Conservation (phyloP, 1,139 yeast genomes). For the Scheffersomyces segobiensis region DNA sequence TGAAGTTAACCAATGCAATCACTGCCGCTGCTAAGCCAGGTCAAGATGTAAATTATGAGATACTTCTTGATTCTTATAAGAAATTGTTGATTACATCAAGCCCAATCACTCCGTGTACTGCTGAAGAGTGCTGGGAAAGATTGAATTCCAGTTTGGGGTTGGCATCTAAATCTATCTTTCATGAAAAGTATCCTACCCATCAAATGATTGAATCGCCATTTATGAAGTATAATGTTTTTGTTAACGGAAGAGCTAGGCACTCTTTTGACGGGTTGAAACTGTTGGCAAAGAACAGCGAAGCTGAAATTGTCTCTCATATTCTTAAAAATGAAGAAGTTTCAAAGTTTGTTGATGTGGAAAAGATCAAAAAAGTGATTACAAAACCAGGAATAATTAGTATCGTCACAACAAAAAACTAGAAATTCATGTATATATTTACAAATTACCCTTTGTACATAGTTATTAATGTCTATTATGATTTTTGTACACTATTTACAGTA, state of each 20-base stretch:
- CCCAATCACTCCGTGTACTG: slow-evolving; percentile 77
- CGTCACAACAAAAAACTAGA: slow-evolving; percentile 12
- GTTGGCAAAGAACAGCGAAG: slow-evolving; percentile 29
- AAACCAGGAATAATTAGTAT: slow-evolving; percentile 32
- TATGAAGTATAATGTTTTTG: slow-evolving; percentile 52
- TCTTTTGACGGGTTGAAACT: slow-evolving; percentile 38
- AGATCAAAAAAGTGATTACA: slow-evolving; percentile 21
- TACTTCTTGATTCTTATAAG: slow-evolving; percentile 43
- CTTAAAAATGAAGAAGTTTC: slow-evolving; percentile 6
- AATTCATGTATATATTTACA: slow-evolving; percentile 6
- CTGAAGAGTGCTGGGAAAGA: slow-evolving; percentile 81
- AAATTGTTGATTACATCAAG: slow-evolving; percentile 60
- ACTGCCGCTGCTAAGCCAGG: slow-evolving; percentile 33
- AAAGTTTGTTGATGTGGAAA: slow-evolving; percentile 6
- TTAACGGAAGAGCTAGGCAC: slow-evolving; percentile 70
- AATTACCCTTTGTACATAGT: neutral
- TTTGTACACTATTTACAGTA: slow-evolving; percentile 17
- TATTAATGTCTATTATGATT: slow-evolving; percentile 1
- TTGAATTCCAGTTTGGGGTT: slow-evolving; percentile 30
- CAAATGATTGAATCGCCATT: slow-evolving; percentile 37
- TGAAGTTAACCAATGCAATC: slow-evolving; percentile 74
- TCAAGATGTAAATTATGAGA: slow-evolving; percentile 24
- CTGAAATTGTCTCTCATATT: slow-evolving; percentile 16
- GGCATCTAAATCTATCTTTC: slow-evolving; percentile 47
- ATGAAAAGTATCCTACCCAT: slow-evolving; percentile 52